Base-by-base conservation (phyloP, 106 monocot genomes). In the Apostasia shenzhenica region DNA sequence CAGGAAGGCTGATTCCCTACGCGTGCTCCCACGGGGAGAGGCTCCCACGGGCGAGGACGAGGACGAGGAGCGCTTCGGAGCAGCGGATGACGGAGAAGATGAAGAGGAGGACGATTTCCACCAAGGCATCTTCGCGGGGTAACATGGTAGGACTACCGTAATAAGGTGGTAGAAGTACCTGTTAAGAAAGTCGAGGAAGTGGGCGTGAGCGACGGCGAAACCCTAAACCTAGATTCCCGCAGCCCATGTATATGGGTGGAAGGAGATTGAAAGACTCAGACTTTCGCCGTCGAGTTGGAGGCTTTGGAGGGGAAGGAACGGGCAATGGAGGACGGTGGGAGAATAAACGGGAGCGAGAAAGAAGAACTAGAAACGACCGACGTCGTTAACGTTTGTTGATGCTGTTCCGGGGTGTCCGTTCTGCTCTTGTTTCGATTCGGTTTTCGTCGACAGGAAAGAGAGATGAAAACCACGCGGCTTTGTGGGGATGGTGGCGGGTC, bases 21-120 rank as follows among this genome's bases (percentile, higher is more conserved):
- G 68, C 14, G 48, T 3, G 66, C 48, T 48, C 49, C 57, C 57
- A 44, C 39, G 43, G 2, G 76, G 72, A 38, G 72, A 60, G 60
- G n/a, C 48, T 41, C 40, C 49, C 45, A 68, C 45, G 51, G 62
- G 57, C 40, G 68, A 37, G 51, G 77, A 48, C 10, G 77, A 72
- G 13, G 77, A 56, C 41, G 72, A 61, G 4, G 45, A 45, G 43
- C 45, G 62, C n/a, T 65, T 65, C 65, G 43, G 48, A 65, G 5
- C 26, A 6, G 14, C 2, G 47, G 65, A 14, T n/a, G 75, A 73
- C 5, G 84, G 70, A 10, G 65, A 14, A 14, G 75, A 59, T 3
- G 73, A 39, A 54, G 81, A 61, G 12, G 49, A 12, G 10, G 78
- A 42, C 7, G 42, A 54, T 45, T 71, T 71, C 77, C 70, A 77